phyloP scores from a whole-genome alignment of 257 asterid species.

The Petrea volubilis region DNA sequence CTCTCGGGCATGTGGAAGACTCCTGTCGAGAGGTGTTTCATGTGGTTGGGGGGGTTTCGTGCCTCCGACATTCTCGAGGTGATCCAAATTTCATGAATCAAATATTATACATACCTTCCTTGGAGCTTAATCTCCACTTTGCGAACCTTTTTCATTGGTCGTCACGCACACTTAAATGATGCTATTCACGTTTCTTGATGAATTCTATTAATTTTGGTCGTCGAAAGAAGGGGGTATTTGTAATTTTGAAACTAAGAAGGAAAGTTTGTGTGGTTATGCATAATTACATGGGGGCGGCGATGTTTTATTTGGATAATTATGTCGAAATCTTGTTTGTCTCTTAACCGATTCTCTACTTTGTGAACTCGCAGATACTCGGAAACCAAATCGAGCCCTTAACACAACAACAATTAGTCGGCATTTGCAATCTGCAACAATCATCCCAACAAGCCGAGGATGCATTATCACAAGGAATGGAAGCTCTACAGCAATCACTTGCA shows the following conservation, averaged over 20 bases:
- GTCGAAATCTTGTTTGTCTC: background rate
- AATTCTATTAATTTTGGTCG: too few relatives aligned
- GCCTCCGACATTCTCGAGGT: conserved; percentile 91
- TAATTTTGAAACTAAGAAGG: too few relatives aligned
- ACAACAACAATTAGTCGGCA: conserved; percentile 66
- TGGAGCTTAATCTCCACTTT: too few relatives aligned
- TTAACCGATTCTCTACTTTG: background rate
- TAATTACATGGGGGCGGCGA: too few relatives aligned
- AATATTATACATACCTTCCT: too few relatives aligned
- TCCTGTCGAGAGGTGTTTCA: conserved; percentile 78
- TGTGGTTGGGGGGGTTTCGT: conserved; percentile 97
- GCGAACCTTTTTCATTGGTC: too few relatives aligned
- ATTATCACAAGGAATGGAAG: conserved; percentile 87
- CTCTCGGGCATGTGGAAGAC: conserved; percentile 88
- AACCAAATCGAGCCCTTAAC: conserved; percentile 67
- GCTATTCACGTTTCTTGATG: too few relatives aligned
- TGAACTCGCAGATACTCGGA: conserved; percentile 59
- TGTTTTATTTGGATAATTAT: too few relatives aligned
- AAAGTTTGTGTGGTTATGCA: too few relatives aligned
- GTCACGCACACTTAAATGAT: too few relatives aligned
- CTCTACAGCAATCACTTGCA: conserved; percentile 63
- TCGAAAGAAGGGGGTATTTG: too few relatives aligned
- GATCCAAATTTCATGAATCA: background rate
- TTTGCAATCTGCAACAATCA: conserved; percentile 71
- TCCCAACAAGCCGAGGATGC: conserved; percentile 89